Base-by-base conservation (phyloP, 768 basidiomycete species). In the Calocera viscosa region DNA sequence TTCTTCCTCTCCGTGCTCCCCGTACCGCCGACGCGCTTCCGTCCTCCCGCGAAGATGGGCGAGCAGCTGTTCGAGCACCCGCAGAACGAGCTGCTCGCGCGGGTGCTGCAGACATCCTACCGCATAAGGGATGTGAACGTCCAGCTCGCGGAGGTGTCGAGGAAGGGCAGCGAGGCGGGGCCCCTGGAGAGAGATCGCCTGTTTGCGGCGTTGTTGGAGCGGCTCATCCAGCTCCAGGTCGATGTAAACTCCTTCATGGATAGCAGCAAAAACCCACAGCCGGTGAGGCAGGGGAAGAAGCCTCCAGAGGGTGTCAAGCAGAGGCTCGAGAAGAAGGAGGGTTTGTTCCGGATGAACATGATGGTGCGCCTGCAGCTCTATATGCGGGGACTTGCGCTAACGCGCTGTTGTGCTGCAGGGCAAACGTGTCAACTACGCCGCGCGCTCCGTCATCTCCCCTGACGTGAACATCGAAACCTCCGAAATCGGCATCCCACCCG, bases 391-490 rank as follows among this genome's bases (percentile, higher is more conserved):
- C 43, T 66, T n/a, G n/a, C n/a, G n/a, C n/a, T n/a, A n/a, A n/a
- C n/a, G n/a, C n/a, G n/a, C n/a, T n/a, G n/a, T n/a, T n/a, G n/a
- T n/a, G n/a, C 65, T 64, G 33, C 67, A 97, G 94, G 96, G 96
- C 11, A 99, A 99, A 81, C 94, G 96, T 73, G 96, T 99, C 69
- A 98, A 99, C 76, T 96, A 95, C 75, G 94, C 96, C 43, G 96
- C 96, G 24, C 94, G 96, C 69, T 99, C 96, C n/a, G 96, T 99
- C 74, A 99, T 99, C 71, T 99, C 96, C 19, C 96, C 96, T 12
- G 96, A 99, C 74, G 90, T 97, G 72, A 98, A 98, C 77, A 98
- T 99, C 71, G 96, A 99, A 77, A 91, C 96, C 33, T 94, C 91
- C 75, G 96, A 99, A 77, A 99, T 99, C 66, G 96, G 96, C 41